phyloP scores from a whole-genome alignment of 176 grass and related monocot species.

The Metroxylon sagu region DNA sequence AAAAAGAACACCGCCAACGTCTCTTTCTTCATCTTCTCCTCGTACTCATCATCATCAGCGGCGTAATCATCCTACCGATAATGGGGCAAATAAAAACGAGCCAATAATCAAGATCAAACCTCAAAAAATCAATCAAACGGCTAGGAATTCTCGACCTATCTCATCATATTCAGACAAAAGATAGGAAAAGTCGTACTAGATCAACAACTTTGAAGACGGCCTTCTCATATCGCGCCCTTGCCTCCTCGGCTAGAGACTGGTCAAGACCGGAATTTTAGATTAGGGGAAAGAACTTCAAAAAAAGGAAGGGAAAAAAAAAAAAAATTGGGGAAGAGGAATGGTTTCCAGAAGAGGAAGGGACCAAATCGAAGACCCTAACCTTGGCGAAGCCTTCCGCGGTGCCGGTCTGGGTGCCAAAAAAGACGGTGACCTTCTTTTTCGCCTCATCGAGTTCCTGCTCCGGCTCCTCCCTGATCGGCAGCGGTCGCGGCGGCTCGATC shows the following conservation, averaged over 20 bases:
- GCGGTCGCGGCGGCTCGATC: conserved; percentile 14
- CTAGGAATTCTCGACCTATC: too few species aligned
- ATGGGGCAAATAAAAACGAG: not conserved
- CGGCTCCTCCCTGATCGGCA: conserved; percentile 26
- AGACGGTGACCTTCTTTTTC: conserved; percentile 65
- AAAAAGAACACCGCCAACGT: conserved; percentile 57
- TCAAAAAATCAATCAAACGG: not conserved
- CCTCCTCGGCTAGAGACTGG: conserved; percentile 69
- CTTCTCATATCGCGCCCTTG: conserved; percentile 73
- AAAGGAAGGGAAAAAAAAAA: not conserved
- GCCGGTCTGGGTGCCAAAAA: conserved; percentile 98
- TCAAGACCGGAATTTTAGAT: conserved; percentile 1
- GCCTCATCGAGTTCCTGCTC: conserved; percentile 50
- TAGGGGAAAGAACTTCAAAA: conserved; percentile 1
- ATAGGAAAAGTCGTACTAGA: conserved; percentile 47
- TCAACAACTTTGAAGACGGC: conserved; percentile 76
- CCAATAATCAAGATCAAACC: not conserved
- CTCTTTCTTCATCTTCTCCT: conserved; percentile 83
- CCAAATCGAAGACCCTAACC: conserved; percentile 41
- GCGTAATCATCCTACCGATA: conserved; percentile 69
- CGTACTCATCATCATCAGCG: conserved; percentile 69
- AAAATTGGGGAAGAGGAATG: not conserved
- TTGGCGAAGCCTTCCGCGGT: conserved; percentile 91
- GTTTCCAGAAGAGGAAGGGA: not conserved
- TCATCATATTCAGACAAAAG: not conserved